Conservation (phyloP, 2,329 filamentous ascomycete genomes). For the Fusarium sp. region DNA sequence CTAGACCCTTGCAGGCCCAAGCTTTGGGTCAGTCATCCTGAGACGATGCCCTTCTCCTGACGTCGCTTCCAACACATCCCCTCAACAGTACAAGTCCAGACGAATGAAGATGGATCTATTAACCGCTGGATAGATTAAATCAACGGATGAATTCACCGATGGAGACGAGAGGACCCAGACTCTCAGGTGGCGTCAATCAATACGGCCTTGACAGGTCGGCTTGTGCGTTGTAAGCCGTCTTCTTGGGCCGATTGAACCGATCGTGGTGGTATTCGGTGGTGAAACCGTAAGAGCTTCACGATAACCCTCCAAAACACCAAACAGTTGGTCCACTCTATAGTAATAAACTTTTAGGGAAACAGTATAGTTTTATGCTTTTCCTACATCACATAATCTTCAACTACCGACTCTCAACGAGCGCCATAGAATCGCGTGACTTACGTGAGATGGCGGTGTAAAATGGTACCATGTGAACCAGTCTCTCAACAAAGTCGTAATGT, state of each 20-base stretch:
- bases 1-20: neutral
- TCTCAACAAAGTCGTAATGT: neutral
- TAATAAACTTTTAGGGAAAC: neutral
- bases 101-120: neutral
- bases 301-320: neutral
- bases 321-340: neutral
- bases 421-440: constrained; percentile 7
- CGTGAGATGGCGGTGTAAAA: constrained; percentile 11
- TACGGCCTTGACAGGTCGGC: neutral
- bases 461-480: constrained; percentile 7
- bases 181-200: constrained; percentile 4
- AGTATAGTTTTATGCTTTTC: neutral
- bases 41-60: neutral
- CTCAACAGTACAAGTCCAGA: neutral
- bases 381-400: neutral
- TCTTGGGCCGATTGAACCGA: neutral
- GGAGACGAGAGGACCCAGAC: neutral
- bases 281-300: constrained; percentile 6
- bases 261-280: neutral
- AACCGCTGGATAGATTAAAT: neutral
- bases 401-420: neutral
- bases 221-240: neutral
- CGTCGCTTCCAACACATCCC: neutral
- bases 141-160: neutral
- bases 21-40: constrained; percentile 5